Conservation (phyloP, 1,139 yeast species). For the Candida dubliniensis region DNA sequence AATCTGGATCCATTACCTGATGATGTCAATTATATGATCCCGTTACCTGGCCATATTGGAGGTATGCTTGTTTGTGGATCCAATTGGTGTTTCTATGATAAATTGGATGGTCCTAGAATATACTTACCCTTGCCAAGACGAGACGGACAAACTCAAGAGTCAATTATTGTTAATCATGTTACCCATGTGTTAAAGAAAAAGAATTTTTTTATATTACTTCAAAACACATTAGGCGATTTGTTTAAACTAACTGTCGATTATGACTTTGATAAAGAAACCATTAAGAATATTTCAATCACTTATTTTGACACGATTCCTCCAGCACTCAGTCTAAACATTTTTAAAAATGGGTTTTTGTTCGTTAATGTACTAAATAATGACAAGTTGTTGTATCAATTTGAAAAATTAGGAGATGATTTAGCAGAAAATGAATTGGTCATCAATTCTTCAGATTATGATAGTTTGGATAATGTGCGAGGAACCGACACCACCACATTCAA, state of each 20-base stretch:
- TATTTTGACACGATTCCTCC: slow-evolving; percentile 79
- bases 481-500: slow-evolving; percentile 14
- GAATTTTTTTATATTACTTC: slow-evolving; percentile 70
- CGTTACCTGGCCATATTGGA: slow-evolving; percentile 36
- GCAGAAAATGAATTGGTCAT: slow-evolving; percentile 31
- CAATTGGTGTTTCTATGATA: slow-evolving; percentile 29
- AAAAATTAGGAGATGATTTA: slow-evolving; percentile 56
- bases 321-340: slow-evolving; percentile 54
- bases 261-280: slow-evolving; percentile 36
- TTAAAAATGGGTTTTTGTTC: slow-evolving; percentile 75
- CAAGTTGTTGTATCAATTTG: slow-evolving; percentile 72
- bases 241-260: slow-evolving; percentile 60
- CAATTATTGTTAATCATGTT: slow-evolving; percentile 54
- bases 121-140: slow-evolving; percentile 49
- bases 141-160: slow-evolving; percentile 17
- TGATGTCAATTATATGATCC: slow-evolving; percentile 31
- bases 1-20: slow-evolving; percentile 24
- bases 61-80: slow-evolving; percentile 43
- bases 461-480: slow-evolving; percentile 3
- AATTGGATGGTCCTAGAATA: slow-evolving; percentile 10
- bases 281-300: slow-evolving; percentile 34
- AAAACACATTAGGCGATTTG: slow-evolving; percentile 73
- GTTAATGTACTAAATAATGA: slow-evolving; percentile 65
- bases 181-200: slow-evolving; percentile 62
- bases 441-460: slow-evolving; percentile 18